Percentiles rank a stretch among this genome's conserved stretches.
These are phyloP conservation scores for Fusarium pininemorale DNA, from an alignment of 2,329 filamentous ascomycete species.

Conservation along the genomic window DNA sequence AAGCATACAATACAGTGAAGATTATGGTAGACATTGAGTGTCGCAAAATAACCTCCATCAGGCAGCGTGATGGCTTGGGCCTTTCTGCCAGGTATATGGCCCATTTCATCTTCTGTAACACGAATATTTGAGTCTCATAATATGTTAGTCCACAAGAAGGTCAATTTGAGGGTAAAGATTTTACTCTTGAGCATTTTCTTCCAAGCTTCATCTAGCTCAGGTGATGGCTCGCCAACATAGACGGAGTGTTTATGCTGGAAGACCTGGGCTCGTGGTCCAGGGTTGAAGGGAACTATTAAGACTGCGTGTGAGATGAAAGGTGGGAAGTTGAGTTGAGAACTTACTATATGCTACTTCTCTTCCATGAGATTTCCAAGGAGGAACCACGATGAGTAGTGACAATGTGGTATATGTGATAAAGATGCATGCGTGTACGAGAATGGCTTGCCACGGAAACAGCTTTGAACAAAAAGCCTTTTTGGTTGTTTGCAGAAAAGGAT, in stretches of 20 bases:
- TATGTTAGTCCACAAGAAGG: neutral
- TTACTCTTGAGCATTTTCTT: neutral
- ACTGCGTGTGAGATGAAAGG: rapidly evolving
- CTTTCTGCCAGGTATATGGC: neutral
- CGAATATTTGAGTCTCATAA: neutral
- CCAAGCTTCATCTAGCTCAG: neutral
- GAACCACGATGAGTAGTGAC: neutral
- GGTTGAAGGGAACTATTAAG: neutral
- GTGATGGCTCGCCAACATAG: neutral
- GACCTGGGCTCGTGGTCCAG: neutral
- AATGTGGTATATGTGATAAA: neutral
- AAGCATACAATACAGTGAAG: neutral
- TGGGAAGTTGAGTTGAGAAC: neutral
- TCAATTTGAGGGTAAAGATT: too few species aligned
- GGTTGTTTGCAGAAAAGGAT: rapidly evolving
- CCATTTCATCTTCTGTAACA: rapidly evolving
- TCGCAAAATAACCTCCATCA: neutral
- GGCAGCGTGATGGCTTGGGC: neutral
- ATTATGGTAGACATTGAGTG: neutral
- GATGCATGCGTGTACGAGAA: neutral
- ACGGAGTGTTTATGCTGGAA: neutral
- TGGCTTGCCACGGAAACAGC: neutral
- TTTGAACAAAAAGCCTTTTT: rapidly evolving
- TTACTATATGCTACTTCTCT: neutral
- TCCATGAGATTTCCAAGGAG: rapidly evolving